Base-by-base conservation (phyloP, 176 grass and related monocot species). In the Carex parvula region DNA sequence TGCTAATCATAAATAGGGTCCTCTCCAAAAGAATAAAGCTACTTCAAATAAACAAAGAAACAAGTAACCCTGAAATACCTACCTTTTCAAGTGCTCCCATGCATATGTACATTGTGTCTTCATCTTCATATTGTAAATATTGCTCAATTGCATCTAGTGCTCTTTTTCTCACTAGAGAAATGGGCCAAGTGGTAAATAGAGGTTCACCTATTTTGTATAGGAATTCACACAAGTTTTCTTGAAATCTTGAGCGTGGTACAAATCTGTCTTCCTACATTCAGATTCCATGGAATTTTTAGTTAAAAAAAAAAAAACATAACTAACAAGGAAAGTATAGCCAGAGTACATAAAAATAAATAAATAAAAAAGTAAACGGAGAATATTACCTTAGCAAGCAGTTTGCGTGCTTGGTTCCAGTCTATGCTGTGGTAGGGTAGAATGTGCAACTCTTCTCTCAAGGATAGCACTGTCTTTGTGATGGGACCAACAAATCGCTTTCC, bases 91-190 rank as follows among this genome's bases (percentile, higher is more conserved):
- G 81, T 29, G 85, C 69, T 69, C 85, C 90, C 39, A 89, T 87
- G 71, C 91, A 95, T 15, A 95, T 87, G 32, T 95, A 92, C 12
- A 50, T 86, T 53, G 93, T 89, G 55, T 81, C 89, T 54, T 92
- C 89, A 83, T 92, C 93, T 92, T 95, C 93, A 84, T 95, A 92
- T 85, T 89, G 90, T 55, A 95, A 77, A 79, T 92, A 89, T 14
- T 92, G 70, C 3, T 86, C 72, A 8, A 92, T 72, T 73, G 84
- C 69, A 24, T 74, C n/a, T 37, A 95, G 60, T 74, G 93, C 89
- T 73, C 46, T 92, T 60, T 89, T 84, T 91, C 91, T 92, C 80
- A 92, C 64, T 69, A 78, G 24, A 64, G 79, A 91, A 55, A 88
- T 22, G 21, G 93, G 93, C 90, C 90, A 95, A 83, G 14, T 48